Evolutionary conservation across 2,329 filamentous ascomycete species (phyloP), one percentile per base, ranked within the genome.

Genomic region (Penicillium sp.): DNA sequence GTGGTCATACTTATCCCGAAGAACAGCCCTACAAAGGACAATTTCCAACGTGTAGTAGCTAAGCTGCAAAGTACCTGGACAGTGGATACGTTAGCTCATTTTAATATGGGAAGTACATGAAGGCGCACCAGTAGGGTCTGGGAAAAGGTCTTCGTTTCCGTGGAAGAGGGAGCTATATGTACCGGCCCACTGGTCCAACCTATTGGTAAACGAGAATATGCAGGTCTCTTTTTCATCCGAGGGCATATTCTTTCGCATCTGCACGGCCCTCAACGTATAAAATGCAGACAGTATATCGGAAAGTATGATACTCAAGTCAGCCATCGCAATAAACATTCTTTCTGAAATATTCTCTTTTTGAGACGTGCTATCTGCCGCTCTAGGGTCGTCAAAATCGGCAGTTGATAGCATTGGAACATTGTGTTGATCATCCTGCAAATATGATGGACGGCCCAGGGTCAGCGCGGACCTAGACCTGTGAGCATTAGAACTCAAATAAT

Each of bases 21-120:
- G 38, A 21, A 21, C 21, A 88, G 46, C 46, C 46, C 46, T 17
- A 23, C 19, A 21, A 11, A n/a, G 19, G 19, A 21, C 23, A 19
- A 48, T 48, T 23, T 48, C 46, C 17, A 21, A 17, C 23, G 46
- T 48, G 23, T 21, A 48, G 13, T 48, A 48, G 7, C 19, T 17
- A 11, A 48, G 19, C 46, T 48, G 46, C 46, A 48, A 48, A 23
- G 19, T 48, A 26, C 46, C 46, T 48, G 46, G 46, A 48, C 23
- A 17, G 23, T 48, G 15, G 7, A 48, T 48, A 21, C 21, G 21
- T 21, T 21, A 21, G 21, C 21, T 21, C 21, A 21, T 21, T 21
- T 21, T 21, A 21, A 21, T 21, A 21, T 21, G 21, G 21, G 21
- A 21, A 21, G 21, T 21, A 21, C 21, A 21, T 21, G 21, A 21